Conservation (phyloP, 192 early-diverging fungal genomes). For the Spinellus fusiger region DNA sequence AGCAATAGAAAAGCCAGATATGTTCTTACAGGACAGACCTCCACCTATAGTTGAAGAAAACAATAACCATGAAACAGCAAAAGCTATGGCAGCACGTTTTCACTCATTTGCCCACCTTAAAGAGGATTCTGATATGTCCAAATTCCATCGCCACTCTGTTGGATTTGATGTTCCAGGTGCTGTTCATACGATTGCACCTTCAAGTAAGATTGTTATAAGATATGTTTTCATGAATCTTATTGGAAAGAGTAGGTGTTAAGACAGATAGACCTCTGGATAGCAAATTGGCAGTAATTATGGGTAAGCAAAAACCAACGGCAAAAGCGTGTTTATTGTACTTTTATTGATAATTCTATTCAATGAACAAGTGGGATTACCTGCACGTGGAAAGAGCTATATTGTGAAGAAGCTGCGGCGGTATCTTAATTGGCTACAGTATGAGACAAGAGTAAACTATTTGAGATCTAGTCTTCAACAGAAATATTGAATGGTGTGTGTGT, state of each 20-base stretch:
- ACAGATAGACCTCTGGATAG: conserved; percentile 72
- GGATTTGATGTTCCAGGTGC: conserved; percentile 47
- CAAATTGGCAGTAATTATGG: conserved; percentile 94
- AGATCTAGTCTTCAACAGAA: too few relatives aligned
- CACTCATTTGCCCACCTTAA: not conserved
- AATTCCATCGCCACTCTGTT: conserved; percentile 16
- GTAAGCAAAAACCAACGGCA: conserved; percentile 19
- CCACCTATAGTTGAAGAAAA: not conserved
- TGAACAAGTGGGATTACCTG: conserved; percentile 79
- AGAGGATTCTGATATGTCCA: not conserved
- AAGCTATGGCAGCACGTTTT: not conserved
- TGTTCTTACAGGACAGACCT: not conserved
- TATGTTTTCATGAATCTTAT: not conserved
- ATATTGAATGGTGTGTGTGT: conserved; percentile 8
- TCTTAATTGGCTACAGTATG: conserved; percentile 73
- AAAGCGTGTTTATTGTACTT: not conserved
- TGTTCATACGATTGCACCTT: conserved; percentile 38
- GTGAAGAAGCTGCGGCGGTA: conserved; percentile 94
- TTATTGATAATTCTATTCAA: too few relatives aligned
- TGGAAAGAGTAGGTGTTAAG: conserved; percentile 23
- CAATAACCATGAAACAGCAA: not conserved
- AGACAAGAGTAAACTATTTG: conserved; percentile 73
- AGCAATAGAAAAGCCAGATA: not conserved
- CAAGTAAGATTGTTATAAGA: conserved; percentile 25
- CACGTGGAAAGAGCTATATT: conserved; percentile 92